Percentiles rank a stretch among this genome's conserved stretches.
Conservation (phyloP, 2,329 filamentous ascomycete genomes). For the Nigrospora osmanthi region DNA sequence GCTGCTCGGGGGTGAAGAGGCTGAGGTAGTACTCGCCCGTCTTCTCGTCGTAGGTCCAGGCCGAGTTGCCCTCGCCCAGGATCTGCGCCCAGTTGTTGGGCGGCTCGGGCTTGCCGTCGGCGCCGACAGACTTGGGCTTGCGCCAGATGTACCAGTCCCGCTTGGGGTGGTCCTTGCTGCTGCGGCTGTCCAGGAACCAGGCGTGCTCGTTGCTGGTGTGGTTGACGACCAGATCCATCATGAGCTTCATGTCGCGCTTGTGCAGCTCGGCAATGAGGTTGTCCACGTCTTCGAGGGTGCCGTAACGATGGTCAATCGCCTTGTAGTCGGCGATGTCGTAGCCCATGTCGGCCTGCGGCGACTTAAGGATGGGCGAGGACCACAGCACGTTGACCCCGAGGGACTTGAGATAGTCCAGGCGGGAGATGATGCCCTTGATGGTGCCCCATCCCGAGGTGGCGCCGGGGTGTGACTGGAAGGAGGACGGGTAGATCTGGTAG, state of each 20-base stretch:
- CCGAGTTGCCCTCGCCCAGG: constrained; percentile 49
- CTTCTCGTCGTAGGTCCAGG: constrained; percentile 65
- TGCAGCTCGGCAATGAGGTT: constrained; percentile 52
- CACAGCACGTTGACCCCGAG: constrained; percentile 60
- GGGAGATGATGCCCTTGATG: constrained; percentile 53
- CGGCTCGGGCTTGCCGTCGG: constrained; percentile 53
- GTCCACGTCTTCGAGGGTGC: constrained; percentile 59
- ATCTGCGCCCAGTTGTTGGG: constrained; percentile 69
- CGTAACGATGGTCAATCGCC: constrained; percentile 56
- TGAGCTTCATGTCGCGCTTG: constrained; percentile 57
- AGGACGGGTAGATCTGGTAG: constrained; percentile 54
- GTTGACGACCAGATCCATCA: constrained; percentile 72
- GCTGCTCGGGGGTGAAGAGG: constrained; percentile 68
- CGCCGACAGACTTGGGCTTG: constrained; percentile 40
- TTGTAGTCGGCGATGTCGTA: constrained; percentile 66
- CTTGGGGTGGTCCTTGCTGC: constrained; percentile 53
- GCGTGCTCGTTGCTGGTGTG: constrained; percentile 66
- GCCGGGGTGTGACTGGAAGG: constrained; percentile 48
- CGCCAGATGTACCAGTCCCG: constrained; percentile 62
- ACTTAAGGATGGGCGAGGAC: constrained; percentile 59
- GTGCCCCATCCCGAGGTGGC: constrained; percentile 49
- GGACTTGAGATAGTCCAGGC: constrained; percentile 52
- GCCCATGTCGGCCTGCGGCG: constrained; percentile 61
- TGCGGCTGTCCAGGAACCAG: constrained; percentile 63
- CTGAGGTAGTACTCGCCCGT: constrained; percentile 72